Evolutionary conservation across 768 basidiomycete genomes (phyloP).

Genomic region (Lepiota venenata): DNA sequence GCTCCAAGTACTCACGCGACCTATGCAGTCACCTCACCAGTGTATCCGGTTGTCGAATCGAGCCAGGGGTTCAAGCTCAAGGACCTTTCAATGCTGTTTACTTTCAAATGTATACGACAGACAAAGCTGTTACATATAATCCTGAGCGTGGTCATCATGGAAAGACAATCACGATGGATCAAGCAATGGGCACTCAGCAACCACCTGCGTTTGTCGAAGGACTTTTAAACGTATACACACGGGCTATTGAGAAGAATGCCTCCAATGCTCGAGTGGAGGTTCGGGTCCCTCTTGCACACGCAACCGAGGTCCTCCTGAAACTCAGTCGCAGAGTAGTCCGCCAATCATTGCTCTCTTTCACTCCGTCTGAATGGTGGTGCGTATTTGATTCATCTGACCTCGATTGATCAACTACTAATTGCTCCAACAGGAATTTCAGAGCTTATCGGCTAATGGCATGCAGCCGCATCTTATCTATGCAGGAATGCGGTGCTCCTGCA

Average conservation of each 20-base stretch:
- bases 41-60: slow-evolving; percentile 28
- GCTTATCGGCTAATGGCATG: neutral
- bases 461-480: neutral
- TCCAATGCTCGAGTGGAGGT: slow-evolving; percentile 26
- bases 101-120: slow-evolving; percentile 29
- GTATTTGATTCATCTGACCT: neutral
- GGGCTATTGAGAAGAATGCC: slow-evolving; percentile 12
- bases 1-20: slow-evolving; percentile 22
- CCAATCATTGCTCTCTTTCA: slow-evolving; percentile 14
- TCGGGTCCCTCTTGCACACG: slow-evolving; percentile 18
- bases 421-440: neutral
- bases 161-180: slow-evolving; percentile 17
- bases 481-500: neutral
- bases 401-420: neutral
- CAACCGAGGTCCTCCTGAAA: neutral
- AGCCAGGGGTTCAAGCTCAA: slow-evolving; percentile 15
- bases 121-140: slow-evolving; percentile 26
- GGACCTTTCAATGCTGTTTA: slow-evolving; percentile 19
- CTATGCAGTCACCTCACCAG: slow-evolving; percentile 23
- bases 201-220: slow-evolving; percentile 7
- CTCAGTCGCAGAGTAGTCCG: neutral
- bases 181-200: slow-evolving; percentile 15
- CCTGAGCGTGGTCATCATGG: slow-evolving; percentile 13
- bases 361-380: slow-evolving; percentile 15
- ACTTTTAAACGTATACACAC: slow-evolving; percentile 19